These are phyloP conservation scores for Cymbidium sinense DNA, from an alignment of 106 monocot genomes.

Conservation along the genomic window DNA sequence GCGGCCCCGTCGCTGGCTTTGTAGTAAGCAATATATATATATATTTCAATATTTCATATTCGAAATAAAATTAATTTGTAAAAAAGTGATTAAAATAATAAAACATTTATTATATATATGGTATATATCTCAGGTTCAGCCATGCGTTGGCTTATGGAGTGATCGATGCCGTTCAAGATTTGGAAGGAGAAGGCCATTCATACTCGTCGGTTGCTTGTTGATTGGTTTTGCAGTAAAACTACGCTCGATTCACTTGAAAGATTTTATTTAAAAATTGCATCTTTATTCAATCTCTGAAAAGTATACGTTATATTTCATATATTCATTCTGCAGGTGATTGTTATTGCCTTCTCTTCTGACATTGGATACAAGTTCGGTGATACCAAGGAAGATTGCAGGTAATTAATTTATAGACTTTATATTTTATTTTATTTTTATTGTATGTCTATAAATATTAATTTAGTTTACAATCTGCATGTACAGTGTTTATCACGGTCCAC, in stretches of 20 bases:
- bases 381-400: slow-evolving; percentile 83
- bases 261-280: neutral
- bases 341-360: slow-evolving; percentile 88
- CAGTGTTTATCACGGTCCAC: slow-evolving; percentile 68
- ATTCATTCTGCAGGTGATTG: slow-evolving; percentile 37
- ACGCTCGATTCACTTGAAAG: neutral
- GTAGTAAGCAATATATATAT: slow-evolving; percentile 40
- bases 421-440: neutral
- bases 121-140: slow-evolving; percentile 49
- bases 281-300: too few species aligned
- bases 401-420: neutral
- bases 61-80: neutral
- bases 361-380: slow-evolving; percentile 76
- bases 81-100: too few species aligned
- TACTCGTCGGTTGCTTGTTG: slow-evolving; percentile 59
- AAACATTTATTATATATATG: too few species aligned
- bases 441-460: neutral
- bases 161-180: slow-evolving; percentile 58
- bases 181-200: slow-evolving; percentile 85
- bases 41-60: too few species aligned
- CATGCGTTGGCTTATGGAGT: slow-evolving; percentile 77
- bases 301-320: too few species aligned
- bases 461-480: neutral
- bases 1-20: slow-evolving; percentile 89
- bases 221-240: slow-evolving; percentile 68